Conservation (phyloP, 768 basidiomycete genomes). For the Thelephora ganbajun region DNA sequence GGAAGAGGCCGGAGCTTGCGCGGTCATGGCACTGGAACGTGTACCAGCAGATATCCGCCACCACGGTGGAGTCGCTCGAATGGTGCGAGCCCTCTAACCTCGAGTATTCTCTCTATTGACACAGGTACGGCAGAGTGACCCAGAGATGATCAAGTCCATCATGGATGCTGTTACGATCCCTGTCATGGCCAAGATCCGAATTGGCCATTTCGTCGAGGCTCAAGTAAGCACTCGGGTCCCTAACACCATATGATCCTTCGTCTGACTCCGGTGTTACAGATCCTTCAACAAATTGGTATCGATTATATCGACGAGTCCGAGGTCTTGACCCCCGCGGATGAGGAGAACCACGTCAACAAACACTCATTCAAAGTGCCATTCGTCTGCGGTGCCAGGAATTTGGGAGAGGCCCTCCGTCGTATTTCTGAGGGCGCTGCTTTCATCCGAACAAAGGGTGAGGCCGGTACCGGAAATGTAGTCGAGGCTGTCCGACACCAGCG, state of each 20-base stretch:
- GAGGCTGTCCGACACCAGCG: slow-evolving; percentile 92
- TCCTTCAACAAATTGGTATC: slow-evolving; percentile 84
- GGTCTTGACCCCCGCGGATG: slow-evolving; percentile 92
- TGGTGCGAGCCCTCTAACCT: slow-evolving; percentile 37
- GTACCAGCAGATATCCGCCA: slow-evolving; percentile 92
- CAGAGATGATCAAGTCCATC: slow-evolving; percentile 93
- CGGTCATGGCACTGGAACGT: slow-evolving; percentile 93
- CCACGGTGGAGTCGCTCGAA: slow-evolving; percentile 88
- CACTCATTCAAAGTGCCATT: slow-evolving; percentile 91
- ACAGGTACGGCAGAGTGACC: slow-evolving; percentile 56
- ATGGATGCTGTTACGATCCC: slow-evolving; percentile 91
- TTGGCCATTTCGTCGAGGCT: slow-evolving; percentile 96
- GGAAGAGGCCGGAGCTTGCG: slow-evolving; percentile 93
- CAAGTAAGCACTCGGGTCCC: slow-evolving; percentile 35
- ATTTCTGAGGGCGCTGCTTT: slow-evolving; percentile 97
- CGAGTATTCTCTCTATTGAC: background rate
- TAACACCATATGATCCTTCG: background rate
- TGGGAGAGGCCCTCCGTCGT: slow-evolving; percentile 91
- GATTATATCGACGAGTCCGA: slow-evolving; percentile 96
- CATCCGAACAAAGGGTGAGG: slow-evolving; percentile 95
- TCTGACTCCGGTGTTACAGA: slow-evolving; percentile 28
- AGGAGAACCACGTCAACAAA: slow-evolving; percentile 94
- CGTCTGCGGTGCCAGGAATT: slow-evolving; percentile 89
- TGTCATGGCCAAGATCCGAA: slow-evolving; percentile 92
- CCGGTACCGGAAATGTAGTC: slow-evolving; percentile 81